Conservation (phyloP, 257 asterid genomes). For the Galeopsis tetrahit region DNA sequence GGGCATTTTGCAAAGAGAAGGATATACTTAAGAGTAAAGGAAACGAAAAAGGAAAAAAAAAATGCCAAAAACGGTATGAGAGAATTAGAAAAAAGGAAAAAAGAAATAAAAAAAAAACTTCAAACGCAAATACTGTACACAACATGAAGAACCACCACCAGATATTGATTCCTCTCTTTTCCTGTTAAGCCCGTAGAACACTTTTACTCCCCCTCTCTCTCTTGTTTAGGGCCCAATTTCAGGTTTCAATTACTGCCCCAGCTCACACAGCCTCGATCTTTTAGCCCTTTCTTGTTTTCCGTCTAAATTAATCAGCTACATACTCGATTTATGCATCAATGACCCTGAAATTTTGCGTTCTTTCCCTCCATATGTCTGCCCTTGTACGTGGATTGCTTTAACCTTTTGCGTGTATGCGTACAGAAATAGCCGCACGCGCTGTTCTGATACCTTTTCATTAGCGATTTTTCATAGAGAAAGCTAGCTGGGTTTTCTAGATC, state of each 20-base stretch:
- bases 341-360: conserved; percentile 30
- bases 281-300: conserved; percentile 23
- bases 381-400: not conserved
- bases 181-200: conserved; percentile 28
- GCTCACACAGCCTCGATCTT: conserved; percentile 46
- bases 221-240: conserved; percentile 38
- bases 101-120: conserved; percentile 20
- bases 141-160: conserved; percentile 41
- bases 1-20: not conserved
- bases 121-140: conserved; percentile 26
- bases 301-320: conserved; percentile 30
- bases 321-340: conserved; percentile 45
- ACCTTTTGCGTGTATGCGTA: conserved; percentile 25
- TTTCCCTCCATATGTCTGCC: conserved; percentile 22
- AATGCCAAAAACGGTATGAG: not conserved
- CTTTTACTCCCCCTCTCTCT: conserved; percentile 17
- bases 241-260: conserved; percentile 54
- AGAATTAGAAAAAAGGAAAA: conserved; percentile 16
- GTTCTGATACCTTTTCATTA: conserved; percentile 34
- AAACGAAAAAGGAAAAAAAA: not conserved
- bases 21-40: not conserved
- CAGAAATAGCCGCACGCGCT: conserved; percentile 26
- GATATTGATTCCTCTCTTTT: conserved; percentile 37
- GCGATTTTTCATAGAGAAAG: conserved; percentile 47
- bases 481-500: conserved; percentile 66